A percentile compares a stretch with the other conserved stretches of the same genome.
Evolutionary conservation across 1,284 basidiomycete species (phyloP).

Genomic region (Taiwanofungus camphoratus): DNA sequence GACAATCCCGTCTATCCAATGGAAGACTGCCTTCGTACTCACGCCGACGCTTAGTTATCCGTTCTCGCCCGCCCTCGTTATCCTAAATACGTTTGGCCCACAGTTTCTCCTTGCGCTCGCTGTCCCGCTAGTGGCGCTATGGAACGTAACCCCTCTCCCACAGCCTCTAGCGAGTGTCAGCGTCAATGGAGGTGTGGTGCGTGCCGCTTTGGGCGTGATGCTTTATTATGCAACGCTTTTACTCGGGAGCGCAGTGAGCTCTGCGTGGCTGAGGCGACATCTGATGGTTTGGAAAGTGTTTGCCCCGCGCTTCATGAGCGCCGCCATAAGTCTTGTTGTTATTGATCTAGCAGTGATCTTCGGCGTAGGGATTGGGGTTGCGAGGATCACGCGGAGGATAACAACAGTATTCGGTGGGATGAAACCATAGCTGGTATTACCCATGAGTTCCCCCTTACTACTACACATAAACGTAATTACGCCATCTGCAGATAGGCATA

Average conservation of each 20-base stretch:
- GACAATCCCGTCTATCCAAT: constrained; percentile 86
- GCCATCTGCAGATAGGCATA: too few relatives aligned
- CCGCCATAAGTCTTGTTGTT: constrained; percentile 45
- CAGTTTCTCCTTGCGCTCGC: constrained; percentile 61
- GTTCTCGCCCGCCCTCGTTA: constrained; percentile 73
- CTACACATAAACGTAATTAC: too few relatives aligned
- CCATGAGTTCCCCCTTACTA: too few relatives aligned
- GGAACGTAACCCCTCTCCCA: constrained; percentile 76
- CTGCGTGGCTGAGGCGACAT: constrained; percentile 80
- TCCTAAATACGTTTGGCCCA: constrained; percentile 78
- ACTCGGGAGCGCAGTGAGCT: constrained; percentile 67
- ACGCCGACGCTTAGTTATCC: constrained; percentile 66
- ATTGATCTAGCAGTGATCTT: constrained; percentile 54
- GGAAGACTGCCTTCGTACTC: constrained; percentile 89
- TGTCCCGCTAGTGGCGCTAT: constrained; percentile 72
- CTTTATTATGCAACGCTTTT: constrained; percentile 68
- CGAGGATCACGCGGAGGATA: constrained; percentile 22
- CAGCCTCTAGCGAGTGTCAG: constrained; percentile 22
- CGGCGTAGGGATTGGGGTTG: constrained; percentile 37
- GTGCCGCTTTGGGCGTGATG: constrained; percentile 58
- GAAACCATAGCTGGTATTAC: too few relatives aligned
- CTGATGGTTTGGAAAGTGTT: constrained; percentile 99
- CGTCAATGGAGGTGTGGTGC: constrained; percentile 33
- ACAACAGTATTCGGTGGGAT: constrained; percentile 24
- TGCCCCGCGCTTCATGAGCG: constrained; percentile 89